Percentiles rank a stretch among this genome's conserved stretches.
phyloP scores from a whole-genome alignment of 225 moss, liverwort and hornwort species.

The Bryoerythrophyllum caledonicum region DNA sequence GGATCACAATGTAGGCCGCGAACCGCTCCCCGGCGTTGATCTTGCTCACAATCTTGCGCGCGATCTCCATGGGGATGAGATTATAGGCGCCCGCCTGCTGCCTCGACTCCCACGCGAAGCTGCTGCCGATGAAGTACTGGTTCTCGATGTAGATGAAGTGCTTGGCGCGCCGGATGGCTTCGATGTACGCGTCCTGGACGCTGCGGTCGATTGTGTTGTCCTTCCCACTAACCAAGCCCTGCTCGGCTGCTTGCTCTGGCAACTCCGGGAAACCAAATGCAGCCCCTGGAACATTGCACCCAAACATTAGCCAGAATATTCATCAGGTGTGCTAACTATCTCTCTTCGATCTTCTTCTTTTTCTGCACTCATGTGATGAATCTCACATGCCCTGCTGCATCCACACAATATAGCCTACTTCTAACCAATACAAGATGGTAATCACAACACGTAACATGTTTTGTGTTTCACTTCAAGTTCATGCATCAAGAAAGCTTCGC shows the following conservation, averaged over 20 bases:
- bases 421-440: no score
- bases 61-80: slow-evolving; percentile 72
- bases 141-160: slow-evolving; percentile 80
- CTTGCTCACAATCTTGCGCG: slow-evolving; percentile 71
- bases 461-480: no score
- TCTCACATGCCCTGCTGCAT: no score
- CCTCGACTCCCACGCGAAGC: slow-evolving; percentile 58
- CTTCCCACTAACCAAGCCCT: slow-evolving; percentile 70
- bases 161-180: slow-evolving; percentile 68
- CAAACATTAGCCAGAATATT: background rate
- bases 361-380: no score
- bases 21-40: slow-evolving; percentile 70
- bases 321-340: no score
- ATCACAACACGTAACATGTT: no score
- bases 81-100: slow-evolving; percentile 47
- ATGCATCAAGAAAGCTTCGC: no score
- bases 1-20: slow-evolving; percentile 60
- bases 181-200: slow-evolving; percentile 72
- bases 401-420: no score
- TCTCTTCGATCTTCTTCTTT: no score
- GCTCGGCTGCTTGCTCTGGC: slow-evolving; percentile 45
- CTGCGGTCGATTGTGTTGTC: slow-evolving; percentile 68
- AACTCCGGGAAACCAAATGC: slow-evolving; percentile 56
- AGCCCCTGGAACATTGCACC: slow-evolving; percentile 25
- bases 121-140: slow-evolving; percentile 76